Percentiles rank a stretch among this genome's conserved stretches.
Conservation (phyloP, 257 asterid genomes). For the Schizonepeta tenuifolia region DNA sequence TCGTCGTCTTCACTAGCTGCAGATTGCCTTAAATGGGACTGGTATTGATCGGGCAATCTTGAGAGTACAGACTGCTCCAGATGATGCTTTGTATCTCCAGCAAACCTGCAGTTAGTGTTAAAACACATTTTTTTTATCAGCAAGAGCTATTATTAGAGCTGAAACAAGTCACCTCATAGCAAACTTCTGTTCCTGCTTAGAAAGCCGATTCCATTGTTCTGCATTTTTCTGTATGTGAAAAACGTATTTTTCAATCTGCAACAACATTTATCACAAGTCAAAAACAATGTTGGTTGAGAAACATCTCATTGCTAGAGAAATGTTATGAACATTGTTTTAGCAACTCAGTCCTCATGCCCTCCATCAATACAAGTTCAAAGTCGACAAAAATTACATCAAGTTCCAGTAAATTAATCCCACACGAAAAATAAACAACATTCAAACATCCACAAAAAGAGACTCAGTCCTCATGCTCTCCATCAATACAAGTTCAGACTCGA, state of each 20-base stretch:
- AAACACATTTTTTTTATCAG: constrained; percentile 12
- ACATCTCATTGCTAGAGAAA: not conserved
- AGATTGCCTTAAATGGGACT: constrained; percentile 80
- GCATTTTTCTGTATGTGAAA: constrained; percentile 66
- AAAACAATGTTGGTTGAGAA: constrained; percentile 14
- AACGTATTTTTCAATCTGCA: constrained; percentile 74
- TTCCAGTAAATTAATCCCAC: not conserved
- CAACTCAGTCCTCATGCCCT: not conserved
- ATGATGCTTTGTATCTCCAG: constrained; percentile 63
- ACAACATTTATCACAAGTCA: constrained; percentile 29
- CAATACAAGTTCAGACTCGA: not conserved
- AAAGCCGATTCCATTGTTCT: constrained; percentile 67
- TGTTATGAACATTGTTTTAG: constrained; percentile 2
- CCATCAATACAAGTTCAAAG: not conserved
- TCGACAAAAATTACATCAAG: not conserved
- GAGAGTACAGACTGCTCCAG: constrained; percentile 75
- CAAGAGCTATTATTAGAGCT: not conserved
- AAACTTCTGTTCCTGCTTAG: constrained; percentile 69
- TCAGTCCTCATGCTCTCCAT: constrained; percentile 4
- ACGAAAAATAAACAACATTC: not conserved
- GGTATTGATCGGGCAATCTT: constrained; percentile 79
- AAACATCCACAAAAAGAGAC: not conserved
- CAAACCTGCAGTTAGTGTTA: constrained; percentile 53
- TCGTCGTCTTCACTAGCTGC: constrained; percentile 84
- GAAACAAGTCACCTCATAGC: constrained; percentile 55